Conservation (phyloP, 2,329 filamentous ascomycete species). For the Trichophyton verrucosum region DNA sequence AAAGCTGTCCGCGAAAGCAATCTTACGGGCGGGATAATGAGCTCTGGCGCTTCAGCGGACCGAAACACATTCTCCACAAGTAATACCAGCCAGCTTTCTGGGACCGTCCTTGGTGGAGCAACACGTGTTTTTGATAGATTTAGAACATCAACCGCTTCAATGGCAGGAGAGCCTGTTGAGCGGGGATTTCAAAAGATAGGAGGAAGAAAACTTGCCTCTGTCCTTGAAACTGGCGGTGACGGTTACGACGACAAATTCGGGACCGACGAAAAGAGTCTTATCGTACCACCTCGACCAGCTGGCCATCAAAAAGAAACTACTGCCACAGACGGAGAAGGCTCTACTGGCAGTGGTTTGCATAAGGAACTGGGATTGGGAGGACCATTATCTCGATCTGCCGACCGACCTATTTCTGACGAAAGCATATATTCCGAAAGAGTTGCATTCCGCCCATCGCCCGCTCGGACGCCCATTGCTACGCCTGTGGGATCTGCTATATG, state of each 20-base stretch:
- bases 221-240: constrained; percentile 36
- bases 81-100: constrained; percentile 24
- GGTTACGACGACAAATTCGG: constrained; percentile 29
- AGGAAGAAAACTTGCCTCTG: constrained; percentile 37
- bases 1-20: constrained; percentile 3
- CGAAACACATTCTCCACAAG: constrained; percentile 1
- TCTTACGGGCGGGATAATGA: background rate
- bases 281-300: constrained; percentile 16
- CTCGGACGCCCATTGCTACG: constrained; percentile 31
- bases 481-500: constrained; percentile 20
- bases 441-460: constrained; percentile 33
- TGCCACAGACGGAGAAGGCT: background rate
- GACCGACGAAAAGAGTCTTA: constrained; percentile 20
- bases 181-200: constrained; percentile 40
- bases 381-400: constrained; percentile 5
- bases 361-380: constrained; percentile 8
- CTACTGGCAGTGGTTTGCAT: constrained; percentile 4
- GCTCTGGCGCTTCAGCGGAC: background rate
- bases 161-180: constrained; percentile 28
- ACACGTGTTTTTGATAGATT: constrained; percentile 30
- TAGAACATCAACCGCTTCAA: constrained; percentile 27
- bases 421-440: constrained; percentile 20
- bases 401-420: constrained; percentile 12
- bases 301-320: constrained; percentile 17
- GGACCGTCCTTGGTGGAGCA: constrained; percentile 26